Conservation (phyloP, 371 early-diverging fungal genomes). For the Apophysomyces ossiformis region DNA sequence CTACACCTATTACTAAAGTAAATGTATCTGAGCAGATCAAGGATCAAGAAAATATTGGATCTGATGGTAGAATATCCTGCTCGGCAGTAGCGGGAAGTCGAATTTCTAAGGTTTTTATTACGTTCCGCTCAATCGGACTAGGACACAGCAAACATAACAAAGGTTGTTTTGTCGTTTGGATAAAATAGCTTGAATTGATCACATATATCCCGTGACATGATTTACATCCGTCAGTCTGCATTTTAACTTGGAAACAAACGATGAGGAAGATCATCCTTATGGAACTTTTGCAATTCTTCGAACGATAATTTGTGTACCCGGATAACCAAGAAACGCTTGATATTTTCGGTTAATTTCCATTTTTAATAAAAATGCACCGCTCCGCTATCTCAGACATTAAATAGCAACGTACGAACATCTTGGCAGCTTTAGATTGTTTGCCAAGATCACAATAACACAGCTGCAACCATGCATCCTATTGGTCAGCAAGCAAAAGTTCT, state of each 20-base stretch:
- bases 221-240: background rate
- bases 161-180: background rate
- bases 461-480: background rate
- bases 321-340: background rate
- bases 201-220: background rate
- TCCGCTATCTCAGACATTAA: background rate
- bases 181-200: background rate
- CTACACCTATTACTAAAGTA: too few relatives aligned
- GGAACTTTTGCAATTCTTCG: background rate
- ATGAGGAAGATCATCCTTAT: background rate
- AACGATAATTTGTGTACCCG: background rate
- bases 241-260: background rate
- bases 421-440: background rate
- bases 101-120: too few relatives aligned
- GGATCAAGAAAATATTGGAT: too few relatives aligned
- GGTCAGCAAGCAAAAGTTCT: background rate
- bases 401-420: background rate
- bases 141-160: background rate
- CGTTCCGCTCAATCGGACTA: too few relatives aligned
- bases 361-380: background rate
- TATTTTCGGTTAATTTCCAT: background rate
- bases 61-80: too few relatives aligned
- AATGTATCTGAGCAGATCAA: too few relatives aligned
- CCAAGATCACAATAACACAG: background rate
- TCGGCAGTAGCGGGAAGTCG: too few relatives aligned